These are phyloP conservation scores for Leccinellum luteum DNA, from an alignment of 768 basidiomycete species.

Conservation along the genomic window DNA sequence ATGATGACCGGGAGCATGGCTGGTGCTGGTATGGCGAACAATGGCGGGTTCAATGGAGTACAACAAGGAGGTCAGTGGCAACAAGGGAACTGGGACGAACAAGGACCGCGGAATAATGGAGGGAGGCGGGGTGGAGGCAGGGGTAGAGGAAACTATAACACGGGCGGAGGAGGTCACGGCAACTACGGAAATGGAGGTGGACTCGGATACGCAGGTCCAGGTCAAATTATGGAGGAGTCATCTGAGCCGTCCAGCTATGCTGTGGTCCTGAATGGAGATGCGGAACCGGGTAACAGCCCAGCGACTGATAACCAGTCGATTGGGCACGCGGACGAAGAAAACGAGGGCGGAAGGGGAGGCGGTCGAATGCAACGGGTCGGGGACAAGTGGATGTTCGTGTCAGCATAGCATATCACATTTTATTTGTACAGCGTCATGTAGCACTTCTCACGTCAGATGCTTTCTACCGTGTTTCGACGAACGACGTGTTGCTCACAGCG, in stretches of 20 bases:
- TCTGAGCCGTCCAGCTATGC: conserved; percentile 49
- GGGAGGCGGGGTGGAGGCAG: conserved; percentile 38
- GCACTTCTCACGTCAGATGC: conserved; percentile 13
- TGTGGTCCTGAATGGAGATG: conserved; percentile 54
- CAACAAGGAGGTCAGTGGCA: conserved; percentile 25
- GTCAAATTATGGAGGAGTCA: conserved; percentile 15
- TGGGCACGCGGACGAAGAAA: conserved; percentile 1
- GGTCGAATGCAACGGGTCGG: conserved; percentile 69
- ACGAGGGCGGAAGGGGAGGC: conserved; percentile 22
- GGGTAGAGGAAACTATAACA: conserved; percentile 36
- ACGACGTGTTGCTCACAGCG: conserved; percentile 7
- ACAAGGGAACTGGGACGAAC: conserved; percentile 24
- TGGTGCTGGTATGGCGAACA: conserved; percentile 10
- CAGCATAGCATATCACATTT: conserved; percentile 28
- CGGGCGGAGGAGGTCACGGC: conserved; percentile 38
- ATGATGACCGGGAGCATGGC: conserved; percentile 44
- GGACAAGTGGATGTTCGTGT: conserved; percentile 70
- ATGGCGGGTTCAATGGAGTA: conserved; percentile 12
- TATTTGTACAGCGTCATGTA: conserved; percentile 23
- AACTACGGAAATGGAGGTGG: conserved; percentile 47
- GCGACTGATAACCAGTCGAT: not conserved
- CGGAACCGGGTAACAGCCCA: conserved; percentile 15
- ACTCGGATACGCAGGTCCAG: conserved; percentile 31
- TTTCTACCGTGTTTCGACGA: conserved; percentile 19
- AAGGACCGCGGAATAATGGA: conserved; percentile 35